Conservation (phyloP, 2,329 filamentous ascomycete genomes). For the Pseudonectria foliicola region DNA sequence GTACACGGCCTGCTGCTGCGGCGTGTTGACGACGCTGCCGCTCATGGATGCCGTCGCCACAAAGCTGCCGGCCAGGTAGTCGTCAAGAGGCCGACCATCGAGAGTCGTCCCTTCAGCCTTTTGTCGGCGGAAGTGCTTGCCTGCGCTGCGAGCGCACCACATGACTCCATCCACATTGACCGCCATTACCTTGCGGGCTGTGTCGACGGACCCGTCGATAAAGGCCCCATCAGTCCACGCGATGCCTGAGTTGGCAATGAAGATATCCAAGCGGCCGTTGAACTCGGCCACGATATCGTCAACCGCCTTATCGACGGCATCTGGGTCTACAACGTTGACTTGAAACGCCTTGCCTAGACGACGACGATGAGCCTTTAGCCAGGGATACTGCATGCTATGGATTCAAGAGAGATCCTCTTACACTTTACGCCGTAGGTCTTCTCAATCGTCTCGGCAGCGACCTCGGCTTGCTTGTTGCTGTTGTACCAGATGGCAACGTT, state of each 20-base stretch:
- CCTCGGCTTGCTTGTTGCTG: slow-evolving; percentile 56
- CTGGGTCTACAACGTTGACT: slow-evolving; percentile 50
- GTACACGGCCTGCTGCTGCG: slow-evolving; percentile 67
- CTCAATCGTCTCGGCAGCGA: slow-evolving; percentile 56
- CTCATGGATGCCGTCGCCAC: slow-evolving; percentile 74
- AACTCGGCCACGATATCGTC: slow-evolving; percentile 55
- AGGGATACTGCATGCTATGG: background rate
- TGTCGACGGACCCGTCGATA: slow-evolving; percentile 56
- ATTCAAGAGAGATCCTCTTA: slow-evolving; percentile 28
- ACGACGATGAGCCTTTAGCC: too few relatives aligned
- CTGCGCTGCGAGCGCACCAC: slow-evolving; percentile 67
- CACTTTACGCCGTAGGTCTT: slow-evolving; percentile 61
- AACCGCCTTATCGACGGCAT: slow-evolving; percentile 44
- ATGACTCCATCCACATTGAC: slow-evolving; percentile 72
- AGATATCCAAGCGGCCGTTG: slow-evolving; percentile 67
- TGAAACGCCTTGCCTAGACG: slow-evolving; percentile 53
- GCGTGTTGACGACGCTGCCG: slow-evolving; percentile 70
- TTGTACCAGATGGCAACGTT: slow-evolving; percentile 70
- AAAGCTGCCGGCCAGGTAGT: slow-evolving; percentile 61
- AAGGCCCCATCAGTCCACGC: slow-evolving; percentile 64
- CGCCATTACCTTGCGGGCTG: slow-evolving; percentile 60
- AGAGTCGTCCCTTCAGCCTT: slow-evolving; percentile 58
- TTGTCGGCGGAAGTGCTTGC: slow-evolving; percentile 62
- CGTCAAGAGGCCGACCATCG: slow-evolving; percentile 53
- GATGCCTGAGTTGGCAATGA: slow-evolving; percentile 73